These are phyloP conservation scores for Vitis hybrid DNA, from an alignment of 177 flowering plant species.

Conservation along the genomic window DNA sequence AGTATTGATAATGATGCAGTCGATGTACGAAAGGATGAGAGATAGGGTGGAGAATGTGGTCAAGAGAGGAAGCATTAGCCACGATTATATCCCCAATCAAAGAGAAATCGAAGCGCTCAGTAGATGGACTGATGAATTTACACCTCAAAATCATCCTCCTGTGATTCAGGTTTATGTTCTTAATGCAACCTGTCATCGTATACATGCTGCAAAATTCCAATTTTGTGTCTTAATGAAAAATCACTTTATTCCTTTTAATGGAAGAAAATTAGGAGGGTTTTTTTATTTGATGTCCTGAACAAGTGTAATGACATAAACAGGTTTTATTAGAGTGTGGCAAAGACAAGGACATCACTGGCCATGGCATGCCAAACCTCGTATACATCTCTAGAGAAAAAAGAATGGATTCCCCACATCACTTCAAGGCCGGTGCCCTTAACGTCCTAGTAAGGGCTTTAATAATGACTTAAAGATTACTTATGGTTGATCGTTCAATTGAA, in stretches of 20 bases:
- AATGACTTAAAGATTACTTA: too few species aligned
- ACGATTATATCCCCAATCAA: background rate
- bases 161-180: background rate
- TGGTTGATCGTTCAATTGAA: too few species aligned
- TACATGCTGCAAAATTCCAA: too few species aligned
- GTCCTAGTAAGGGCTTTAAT: too few species aligned
- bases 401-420: background rate
- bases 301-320: background rate
- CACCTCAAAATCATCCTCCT: background rate
- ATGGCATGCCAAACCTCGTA: background rate
- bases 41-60: background rate
- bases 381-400: constrained; percentile 4
- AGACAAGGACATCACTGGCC: background rate
- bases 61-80: background rate
- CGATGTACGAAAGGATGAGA: background rate
- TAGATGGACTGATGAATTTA: background rate
- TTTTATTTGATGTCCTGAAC: too few species aligned
- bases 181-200: too few species aligned
- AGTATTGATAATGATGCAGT: background rate
- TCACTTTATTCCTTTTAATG: too few species aligned
- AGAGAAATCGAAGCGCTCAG: background rate
- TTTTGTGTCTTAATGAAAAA: too few species aligned
- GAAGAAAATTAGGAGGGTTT: too few species aligned
- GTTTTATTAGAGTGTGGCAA: background rate
- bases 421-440: constrained; percentile 10